Conservation (phyloP, 495 filamentous ascomycete genomes). For the Aspergillus egyptiacus region DNA sequence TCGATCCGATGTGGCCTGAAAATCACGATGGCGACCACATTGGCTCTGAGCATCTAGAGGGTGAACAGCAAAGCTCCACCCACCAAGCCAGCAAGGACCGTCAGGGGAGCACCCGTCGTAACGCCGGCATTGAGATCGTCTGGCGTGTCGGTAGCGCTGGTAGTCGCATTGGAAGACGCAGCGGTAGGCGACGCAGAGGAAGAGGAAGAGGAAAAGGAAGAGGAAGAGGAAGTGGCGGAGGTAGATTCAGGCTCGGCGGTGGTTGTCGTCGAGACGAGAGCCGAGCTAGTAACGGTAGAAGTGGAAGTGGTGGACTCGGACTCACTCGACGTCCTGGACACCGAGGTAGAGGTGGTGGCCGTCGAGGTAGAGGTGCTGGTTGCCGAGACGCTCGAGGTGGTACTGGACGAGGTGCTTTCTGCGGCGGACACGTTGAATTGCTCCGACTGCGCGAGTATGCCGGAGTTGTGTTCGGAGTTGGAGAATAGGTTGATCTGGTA, state of each 20-base stretch:
- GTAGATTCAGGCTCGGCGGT: constrained; percentile 7
- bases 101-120: constrained; percentile 1
- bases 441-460: constrained; percentile 38
- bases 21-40: too few species aligned
- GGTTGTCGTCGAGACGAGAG: constrained; percentile 8
- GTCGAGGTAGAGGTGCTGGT: constrained; percentile 15
- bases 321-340: constrained; percentile 1
- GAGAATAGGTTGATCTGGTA: constrained; percentile 40
- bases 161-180: background rate
- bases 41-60: constrained; percentile 3
- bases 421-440: constrained; percentile 33
- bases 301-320: constrained; percentile 16
- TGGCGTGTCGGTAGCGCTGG: background rate
- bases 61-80: constrained; percentile 1
- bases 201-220: constrained; percentile 5
- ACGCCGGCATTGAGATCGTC: background rate
- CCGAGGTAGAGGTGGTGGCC: constrained; percentile 13
- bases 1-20: too few species aligned
- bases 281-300: constrained; percentile 9
- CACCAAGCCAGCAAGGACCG: constrained; percentile 5
- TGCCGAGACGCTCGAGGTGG: too few species aligned
- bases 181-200: background rate
- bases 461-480: constrained; percentile 25
- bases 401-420: constrained; percentile 10
- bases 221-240: constrained; percentile 4